Base-by-base conservation (phyloP, 805 yeast genomes). In the Metschnikowia kunwiensis region DNA sequence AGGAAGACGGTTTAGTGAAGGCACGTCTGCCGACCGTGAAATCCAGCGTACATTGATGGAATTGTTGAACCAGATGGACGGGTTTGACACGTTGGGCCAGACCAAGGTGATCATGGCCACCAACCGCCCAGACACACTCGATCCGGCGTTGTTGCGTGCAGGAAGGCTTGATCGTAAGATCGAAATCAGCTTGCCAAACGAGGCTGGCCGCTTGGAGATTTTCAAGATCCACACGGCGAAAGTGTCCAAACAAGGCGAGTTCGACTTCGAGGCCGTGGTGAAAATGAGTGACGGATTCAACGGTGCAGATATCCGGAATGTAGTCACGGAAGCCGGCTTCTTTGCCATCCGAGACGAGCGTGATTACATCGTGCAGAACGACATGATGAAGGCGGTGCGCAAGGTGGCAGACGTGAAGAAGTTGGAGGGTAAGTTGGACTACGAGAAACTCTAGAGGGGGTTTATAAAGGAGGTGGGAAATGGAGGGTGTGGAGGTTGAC, bases 261-360 rank as follows among this genome's bases (percentile, higher is more conserved):
- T 93, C 61, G 98, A 93, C 68, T 88, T 86, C 54, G 97, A 93
- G 67, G 95, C 96, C 11, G 84, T 87, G 23, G 97, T 91, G 25
- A 93, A 93, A 69, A 93, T 93, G 97, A 84, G 95, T 62, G 98
- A 91, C 65, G 97, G 97, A 2, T 93, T 93, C 68, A 91, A 91
- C 64, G 98, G 98, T 70, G 97, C 97, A 5, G 98, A 91, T 74
- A 82, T 91, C 52, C 80, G 98, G 63, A 91, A 91, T 60, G 96
- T 93, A 42, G 76, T 89, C 22, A 91, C 98, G n/a, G 98, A 91
- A 68, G 96, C 97, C 18, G 98, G 98, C 2, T 93, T 93, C 68
- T 87, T 89, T 52, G 97, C 98, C 36, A 93, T 93, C 52, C 79
- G 98, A 67, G 97, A 93, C 57, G 98, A 93, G 59, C 80, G 98